Evolutionary conservation across 148 eudicot species (phyloP).

Genomic region (Selenicereus undatus): DNA sequence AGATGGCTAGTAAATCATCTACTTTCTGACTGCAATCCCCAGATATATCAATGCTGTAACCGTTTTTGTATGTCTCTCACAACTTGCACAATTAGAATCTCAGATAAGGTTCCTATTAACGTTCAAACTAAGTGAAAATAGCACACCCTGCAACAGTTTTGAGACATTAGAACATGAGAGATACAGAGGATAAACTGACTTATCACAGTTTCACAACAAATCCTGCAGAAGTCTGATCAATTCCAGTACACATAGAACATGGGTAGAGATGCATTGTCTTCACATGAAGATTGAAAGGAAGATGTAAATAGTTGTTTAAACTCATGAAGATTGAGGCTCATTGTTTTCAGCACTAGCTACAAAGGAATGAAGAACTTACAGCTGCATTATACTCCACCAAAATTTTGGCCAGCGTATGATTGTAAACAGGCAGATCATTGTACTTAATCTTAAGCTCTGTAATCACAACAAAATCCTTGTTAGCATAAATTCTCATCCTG

Average conservation of each 20-base stretch:
- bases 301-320: not conserved
- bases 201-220: not conserved
- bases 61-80: not conserved
- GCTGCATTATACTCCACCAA: slow-evolving; percentile 90
- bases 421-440: slow-evolving; percentile 38
- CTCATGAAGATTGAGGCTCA: not conserved
- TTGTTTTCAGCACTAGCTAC: not conserved
- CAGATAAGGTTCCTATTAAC: not conserved
- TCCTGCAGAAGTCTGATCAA: not conserved
- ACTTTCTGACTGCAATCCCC: not conserved
- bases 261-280: not conserved
- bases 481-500: slow-evolving; percentile 6
- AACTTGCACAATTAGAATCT: not conserved
- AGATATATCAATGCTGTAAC: not conserved
- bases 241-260: not conserved
- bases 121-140: not conserved
- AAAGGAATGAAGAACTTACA: slow-evolving; percentile 43
- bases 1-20: not conserved
- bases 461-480: slow-evolving; percentile 7
- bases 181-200: not conserved
- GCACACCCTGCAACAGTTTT: not conserved
- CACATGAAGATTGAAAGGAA: not conserved
- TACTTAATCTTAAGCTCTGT: slow-evolving; percentile 38
- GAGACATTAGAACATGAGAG: not conserved
- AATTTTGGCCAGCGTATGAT: slow-evolving; percentile 66